Conservation (phyloP, 805 yeast genomes). For the Starmerella etchellsii region DNA sequence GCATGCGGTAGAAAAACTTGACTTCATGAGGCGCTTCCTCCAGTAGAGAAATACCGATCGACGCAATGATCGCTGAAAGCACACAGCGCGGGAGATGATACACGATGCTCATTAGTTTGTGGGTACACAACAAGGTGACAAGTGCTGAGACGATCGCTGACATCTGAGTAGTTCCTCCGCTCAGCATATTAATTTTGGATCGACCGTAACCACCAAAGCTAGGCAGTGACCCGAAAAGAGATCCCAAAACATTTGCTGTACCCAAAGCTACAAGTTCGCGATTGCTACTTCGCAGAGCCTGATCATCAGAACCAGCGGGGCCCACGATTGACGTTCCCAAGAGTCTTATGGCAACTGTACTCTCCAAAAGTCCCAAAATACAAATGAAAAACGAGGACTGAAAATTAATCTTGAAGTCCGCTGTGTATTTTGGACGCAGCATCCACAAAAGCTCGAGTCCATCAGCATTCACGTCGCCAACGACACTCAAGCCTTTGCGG, state of each 20-base stretch:
- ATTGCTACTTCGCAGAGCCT: slow-evolving; percentile 52
- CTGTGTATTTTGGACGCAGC: slow-evolving; percentile 32
- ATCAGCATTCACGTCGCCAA: slow-evolving; percentile 53
- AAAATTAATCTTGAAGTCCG: slow-evolving; percentile 42
- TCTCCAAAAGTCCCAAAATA: slow-evolving; percentile 79
- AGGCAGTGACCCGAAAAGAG: slow-evolving; percentile 54
- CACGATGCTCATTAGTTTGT: slow-evolving; percentile 46
- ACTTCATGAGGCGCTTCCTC: slow-evolving; percentile 79
- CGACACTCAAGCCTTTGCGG: slow-evolving; percentile 42
- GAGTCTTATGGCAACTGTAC: slow-evolving; percentile 84
- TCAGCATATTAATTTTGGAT: slow-evolving; percentile 72
- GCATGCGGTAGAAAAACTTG: slow-evolving; percentile 53
- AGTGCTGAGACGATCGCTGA: slow-evolving; percentile 78
- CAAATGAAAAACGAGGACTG: slow-evolving; percentile 69
- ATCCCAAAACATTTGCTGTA: slow-evolving; percentile 49
- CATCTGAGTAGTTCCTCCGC: slow-evolving; percentile 77
- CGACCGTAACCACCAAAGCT: slow-evolving; percentile 95
- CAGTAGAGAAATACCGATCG: slow-evolving; percentile 61
- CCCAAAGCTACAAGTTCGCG: slow-evolving; percentile 89
- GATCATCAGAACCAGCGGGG: slow-evolving; percentile 17
- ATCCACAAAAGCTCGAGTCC: slow-evolving; percentile 47
- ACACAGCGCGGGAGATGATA: slow-evolving; percentile 68
- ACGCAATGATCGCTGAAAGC: slow-evolving; percentile 64
- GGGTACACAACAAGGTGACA: slow-evolving; percentile 52
- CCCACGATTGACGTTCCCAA: slow-evolving; percentile 43